Evolutionary conservation across 768 basidiomycete genomes (phyloP).

Genomic region (Plicaturopsis crispa): DNA sequence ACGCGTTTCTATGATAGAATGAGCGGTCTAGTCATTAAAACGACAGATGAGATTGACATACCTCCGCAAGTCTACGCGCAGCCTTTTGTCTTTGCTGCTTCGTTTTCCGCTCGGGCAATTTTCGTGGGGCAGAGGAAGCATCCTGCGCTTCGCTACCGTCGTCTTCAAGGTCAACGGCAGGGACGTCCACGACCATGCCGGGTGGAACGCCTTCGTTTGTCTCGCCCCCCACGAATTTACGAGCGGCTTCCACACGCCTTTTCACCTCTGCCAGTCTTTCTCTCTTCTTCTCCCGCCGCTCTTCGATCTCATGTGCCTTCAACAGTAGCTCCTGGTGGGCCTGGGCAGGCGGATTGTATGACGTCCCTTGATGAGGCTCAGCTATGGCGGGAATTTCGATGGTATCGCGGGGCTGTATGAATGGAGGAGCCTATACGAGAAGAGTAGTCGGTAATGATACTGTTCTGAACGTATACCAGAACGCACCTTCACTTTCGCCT

Average conservation of each 20-base stretch:
- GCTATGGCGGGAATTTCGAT: constrained; percentile 62
- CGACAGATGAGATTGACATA: constrained; percentile 18
- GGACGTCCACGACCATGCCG: constrained; percentile 62
- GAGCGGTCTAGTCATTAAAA: not conserved
- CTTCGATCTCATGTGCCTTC: constrained; percentile 61
- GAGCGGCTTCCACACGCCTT: constrained; percentile 46
- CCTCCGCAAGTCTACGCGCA: constrained; percentile 56
- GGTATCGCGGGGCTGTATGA: constrained; percentile 34
- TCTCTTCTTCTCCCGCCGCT: constrained; percentile 43
- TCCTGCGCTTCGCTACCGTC: constrained; percentile 28
- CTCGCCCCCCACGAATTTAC: constrained; percentile 17
- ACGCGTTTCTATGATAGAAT: constrained; percentile 46
- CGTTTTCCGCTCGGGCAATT: constrained; percentile 43
- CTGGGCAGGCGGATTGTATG: constrained; percentile 79
- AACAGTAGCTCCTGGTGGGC: constrained; percentile 68
- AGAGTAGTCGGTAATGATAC: too few species aligned
- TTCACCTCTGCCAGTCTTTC: constrained; percentile 47
- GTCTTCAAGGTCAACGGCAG: constrained; percentile 17
- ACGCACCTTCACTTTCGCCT: not conserved
- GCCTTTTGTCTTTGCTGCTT: constrained; percentile 66
- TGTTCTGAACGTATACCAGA: too few species aligned
- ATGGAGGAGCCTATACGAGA: constrained; percentile 42
- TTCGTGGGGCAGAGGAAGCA: constrained; percentile 28
- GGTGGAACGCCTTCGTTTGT: constrained; percentile 30
- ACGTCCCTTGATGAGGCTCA: constrained; percentile 75